Evolutionary conservation across 768 basidiomycete species (phyloP), one percentile per base, ranked within the genome.

Genomic region (Hericium coralloides): DNA sequence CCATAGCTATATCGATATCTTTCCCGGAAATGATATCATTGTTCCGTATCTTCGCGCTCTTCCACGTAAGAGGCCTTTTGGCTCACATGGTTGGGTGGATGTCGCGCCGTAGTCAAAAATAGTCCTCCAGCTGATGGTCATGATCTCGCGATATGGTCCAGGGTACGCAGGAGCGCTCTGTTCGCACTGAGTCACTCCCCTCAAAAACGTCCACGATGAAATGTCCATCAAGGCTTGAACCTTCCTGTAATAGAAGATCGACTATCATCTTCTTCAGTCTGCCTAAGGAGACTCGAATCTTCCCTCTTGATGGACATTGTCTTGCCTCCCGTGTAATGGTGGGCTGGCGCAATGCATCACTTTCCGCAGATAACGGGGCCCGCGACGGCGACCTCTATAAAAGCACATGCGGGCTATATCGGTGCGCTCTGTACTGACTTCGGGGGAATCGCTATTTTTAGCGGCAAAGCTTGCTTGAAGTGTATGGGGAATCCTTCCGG

Each of bases 301-400:
- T 52, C 70, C 3, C 61, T 69, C 14, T 69, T 70, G 7, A 67
- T 62, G 38, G 64, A 59, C 31, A 52, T 57, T 1, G 66, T 78
- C 10, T 69, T 87, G 10, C 82, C 79, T 1, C 73, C 79, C 3
- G 73, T 74, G 14, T 31, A 31, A 9, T 31, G 83, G 81, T 58
- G 81, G 82, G 2, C 58, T 83, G 38, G 81, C 74, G 4, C 83
- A 86, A 65, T 79, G 80, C 64, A 65, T 76, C 6, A 72, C 73
- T 2, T 79, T 31, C 71, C 80, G 39, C 69, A 76, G 41, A 67
- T 80, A 43, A 64, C 73, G 1, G 76, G 1, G 81, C 81, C 1
- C 72, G 76, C 53, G 64, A 77, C 45, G 74, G 76, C 2, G 77
- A 68, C 49, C 57, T 51, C 20, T 45, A 31, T 31, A 6, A 31